phyloP scores from a whole-genome alignment of 2,329 filamentous ascomycete genomes.

The Lecanosticta acicola region DNA sequence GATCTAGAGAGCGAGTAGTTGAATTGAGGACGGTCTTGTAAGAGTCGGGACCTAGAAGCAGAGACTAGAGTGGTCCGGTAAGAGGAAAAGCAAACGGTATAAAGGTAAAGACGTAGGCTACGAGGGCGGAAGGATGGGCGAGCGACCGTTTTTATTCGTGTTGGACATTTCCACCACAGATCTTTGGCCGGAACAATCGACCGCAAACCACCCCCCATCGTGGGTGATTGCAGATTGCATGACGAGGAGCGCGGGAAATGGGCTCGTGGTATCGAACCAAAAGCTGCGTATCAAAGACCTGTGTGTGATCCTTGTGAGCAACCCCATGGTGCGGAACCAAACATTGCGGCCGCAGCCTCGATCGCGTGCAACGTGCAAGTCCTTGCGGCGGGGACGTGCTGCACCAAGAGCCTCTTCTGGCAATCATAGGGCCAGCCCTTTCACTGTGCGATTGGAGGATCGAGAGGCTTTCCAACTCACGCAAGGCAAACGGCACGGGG shows the following conservation, averaged over 20 bases:
- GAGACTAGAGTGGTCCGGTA: too few species aligned
- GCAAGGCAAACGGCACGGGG: neutral
- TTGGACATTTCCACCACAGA: neutral
- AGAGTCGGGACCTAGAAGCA: neutral
- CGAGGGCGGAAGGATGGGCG: neutral
- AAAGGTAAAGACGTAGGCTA: neutral
- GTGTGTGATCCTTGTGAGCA: constrained; percentile 14
- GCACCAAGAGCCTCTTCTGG: neutral
- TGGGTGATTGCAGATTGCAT: constrained; percentile 8
- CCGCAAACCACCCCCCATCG: neutral
- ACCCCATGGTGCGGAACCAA: neutral
- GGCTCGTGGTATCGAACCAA: constrained; percentile 8
- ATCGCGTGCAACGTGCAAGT: constrained; percentile 3
- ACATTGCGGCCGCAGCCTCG: neutral
- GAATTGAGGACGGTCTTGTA: neutral
- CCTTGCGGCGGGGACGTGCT: neutral
- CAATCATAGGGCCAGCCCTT: neutral
- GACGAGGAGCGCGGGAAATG: constrained; percentile 12
- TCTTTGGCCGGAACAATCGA: neutral
- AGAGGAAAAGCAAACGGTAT: neutral
- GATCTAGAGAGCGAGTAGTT: neutral
- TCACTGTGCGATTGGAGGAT: neutral
- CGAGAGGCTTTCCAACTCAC: neutral
- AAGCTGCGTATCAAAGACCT: constrained; percentile 5
- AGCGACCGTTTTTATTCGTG: neutral